Evolutionary conservation across 495 filamentous ascomycete genomes (phyloP), one percentile per base, ranked within the genome.

Genomic region (Penicillium paradoxum): DNA sequence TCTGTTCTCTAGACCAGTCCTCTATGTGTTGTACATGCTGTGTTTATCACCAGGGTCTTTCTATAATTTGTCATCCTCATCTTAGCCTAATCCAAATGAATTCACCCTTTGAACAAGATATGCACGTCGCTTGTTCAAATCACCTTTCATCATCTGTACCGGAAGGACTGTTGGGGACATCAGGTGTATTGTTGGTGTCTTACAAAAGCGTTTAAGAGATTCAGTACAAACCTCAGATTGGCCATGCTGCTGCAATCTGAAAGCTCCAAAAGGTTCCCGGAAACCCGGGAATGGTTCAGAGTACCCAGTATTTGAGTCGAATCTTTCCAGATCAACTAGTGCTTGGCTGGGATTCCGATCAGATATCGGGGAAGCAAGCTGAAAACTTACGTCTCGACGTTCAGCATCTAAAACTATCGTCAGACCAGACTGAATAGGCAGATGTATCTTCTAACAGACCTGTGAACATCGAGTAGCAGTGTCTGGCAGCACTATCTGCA

Each of bases 161-260:
- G 25, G 13, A n/a, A 24, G 24, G 6, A 0, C 4, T 45, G 46
- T 52, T 53, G 36, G 34, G 21, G 4, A 14, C 14, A 11, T 17
- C 25, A 8, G 18, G 11, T 32, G 17, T 1, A 9, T 3, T 0
- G 11, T 15, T 17, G 5, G 25, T 8, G 3, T 27, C 60, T 38
- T 60, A 63, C 60, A 48, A 57, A 63, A 3, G 45, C 51, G n/a
- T 53, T 58, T 18, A 57, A 60, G 29, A 64, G 55, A 51, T 57
- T 57, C 36, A 60, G 17, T 1, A 60, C 44, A 2, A 51, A 49
- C 60, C 60, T 60, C 3, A 27, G 8, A 27, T 8, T 27, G 25
- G 8, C 3, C 25, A 27, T 27, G 3, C 8, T 27, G 4, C 8
- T 27, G 25, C 25, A 27, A 25, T 15, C 49, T 55, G 7, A 49